Conservation (phyloP, 2,329 filamentous ascomycete species). For the Paracoccidioides brasiliensis region DNA sequence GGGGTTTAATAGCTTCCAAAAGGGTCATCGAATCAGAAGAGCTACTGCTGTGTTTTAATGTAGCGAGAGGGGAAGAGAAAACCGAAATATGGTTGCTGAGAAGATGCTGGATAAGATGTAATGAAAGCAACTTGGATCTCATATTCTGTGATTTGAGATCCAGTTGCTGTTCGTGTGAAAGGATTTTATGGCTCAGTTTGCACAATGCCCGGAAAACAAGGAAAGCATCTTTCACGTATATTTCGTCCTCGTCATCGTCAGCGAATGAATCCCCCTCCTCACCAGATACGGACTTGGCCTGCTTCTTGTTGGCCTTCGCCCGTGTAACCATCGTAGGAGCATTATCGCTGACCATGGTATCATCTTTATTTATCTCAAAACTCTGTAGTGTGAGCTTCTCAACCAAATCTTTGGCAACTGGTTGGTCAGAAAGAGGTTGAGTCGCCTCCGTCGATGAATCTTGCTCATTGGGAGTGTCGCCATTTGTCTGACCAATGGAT, state of each 20-base stretch:
- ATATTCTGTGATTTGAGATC: conserved; percentile 90
- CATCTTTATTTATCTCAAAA: conserved; percentile 56
- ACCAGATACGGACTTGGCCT: conserved; percentile 32
- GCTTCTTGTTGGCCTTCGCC: conserved; percentile 36
- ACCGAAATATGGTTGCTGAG: conserved; percentile 87
- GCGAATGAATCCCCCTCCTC: conserved; percentile 27
- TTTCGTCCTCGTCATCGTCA: conserved; percentile 72
- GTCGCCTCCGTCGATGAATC: conserved; percentile 33
- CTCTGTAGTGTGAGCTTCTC: conserved; percentile 55
- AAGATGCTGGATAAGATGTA: conserved; percentile 89
- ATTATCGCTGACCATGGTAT: conserved; percentile 52
- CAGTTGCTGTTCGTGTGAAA: conserved; percentile 81
- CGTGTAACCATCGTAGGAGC: conserved; percentile 54
- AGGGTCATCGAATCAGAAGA: conserved; percentile 76
- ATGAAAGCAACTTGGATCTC: conserved; percentile 88
- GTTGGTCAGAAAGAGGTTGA: conserved; percentile 25
- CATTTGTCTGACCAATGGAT: conserved; percentile 26
- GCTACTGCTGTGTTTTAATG: conserved; percentile 79
- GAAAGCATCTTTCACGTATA: conserved; percentile 94
- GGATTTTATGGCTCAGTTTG: conserved; percentile 85
- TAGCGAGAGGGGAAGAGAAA: conserved; percentile 83
- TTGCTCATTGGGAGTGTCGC: conserved; percentile 34
- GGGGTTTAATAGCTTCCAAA: conserved; percentile 90
- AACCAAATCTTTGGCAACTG: conserved; percentile 39
- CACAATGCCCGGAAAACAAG: conserved; percentile 95